Evolutionary conservation across 2,329 filamentous ascomycete genomes (phyloP), one percentile per base, ranked within the genome.

Genomic region (Tympanopsis confertula): DNA sequence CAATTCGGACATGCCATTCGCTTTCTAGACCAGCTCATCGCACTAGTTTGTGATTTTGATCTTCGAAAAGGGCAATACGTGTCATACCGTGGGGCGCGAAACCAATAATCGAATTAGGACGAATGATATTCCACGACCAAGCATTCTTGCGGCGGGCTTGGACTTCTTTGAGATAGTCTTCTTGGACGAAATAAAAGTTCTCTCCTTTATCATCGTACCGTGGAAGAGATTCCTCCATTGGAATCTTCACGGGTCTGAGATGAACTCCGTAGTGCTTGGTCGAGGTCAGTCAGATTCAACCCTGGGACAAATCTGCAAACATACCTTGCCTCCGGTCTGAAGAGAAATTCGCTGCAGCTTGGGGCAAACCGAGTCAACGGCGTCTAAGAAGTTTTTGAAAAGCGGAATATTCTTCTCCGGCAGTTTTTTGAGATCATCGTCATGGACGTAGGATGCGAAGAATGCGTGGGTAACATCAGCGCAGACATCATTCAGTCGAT

Each of bases 191-290:
- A 44, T 69, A 69, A 46, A 68, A 69, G 44, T 63, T 69, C 4
- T 55, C 51, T 4, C 60, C 62, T 28, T 52, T 47, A 3, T 50
- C 49, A 7, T 56, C 55, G 3, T 66, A 46, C 47, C 56, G 57
- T 3, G 55, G 54, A 35, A 65, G 58, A 2, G 48, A 48, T 44
- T 69, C 63, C n/a, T 55, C 43, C 45, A 67, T 56, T 4, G 63
- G 65, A 35, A 59, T 54, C 41, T 66, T 66, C 2, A 54, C 47
- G 2, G 48, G 50, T 1, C 64, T 63, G 2, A 69, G 52, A 39
- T 69, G 66, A 2, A 68, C 60, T 13, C 63, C 61, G 42, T 69
- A 69, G 39, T 69, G 59, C 45, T 69, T 65, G 19, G 52, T 47
- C 10, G 61, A 61, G 2, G 55, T 59, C 60, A 3, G 55, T 63